These are phyloP conservation scores for Rhododendron mucronatum DNA, from an alignment of 148 eudicot genomes.

Conservation along the genomic window DNA sequence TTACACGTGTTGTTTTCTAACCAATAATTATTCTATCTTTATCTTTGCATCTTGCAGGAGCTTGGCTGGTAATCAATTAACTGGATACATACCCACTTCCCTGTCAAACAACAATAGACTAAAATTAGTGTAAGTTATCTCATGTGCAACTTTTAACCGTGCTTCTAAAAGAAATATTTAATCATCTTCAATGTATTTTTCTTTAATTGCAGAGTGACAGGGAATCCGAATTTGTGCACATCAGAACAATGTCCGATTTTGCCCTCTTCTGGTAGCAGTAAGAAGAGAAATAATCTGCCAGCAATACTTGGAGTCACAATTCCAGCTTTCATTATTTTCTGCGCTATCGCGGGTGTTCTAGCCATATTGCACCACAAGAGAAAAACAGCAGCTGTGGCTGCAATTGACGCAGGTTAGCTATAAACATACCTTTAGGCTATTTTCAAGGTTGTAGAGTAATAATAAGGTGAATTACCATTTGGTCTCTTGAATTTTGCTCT, in stretches of 20 bases:
- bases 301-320: slow-evolving; percentile 26
- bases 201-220: slow-evolving; percentile 20
- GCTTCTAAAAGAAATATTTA: background rate
- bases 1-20: background rate
- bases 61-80: slow-evolving; percentile 37
- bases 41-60: slow-evolving; percentile 24
- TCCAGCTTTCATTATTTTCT: slow-evolving; percentile 18
- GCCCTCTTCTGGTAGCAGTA: background rate
- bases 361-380: slow-evolving; percentile 12
- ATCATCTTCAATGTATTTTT: background rate
- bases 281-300: slow-evolving; percentile 25
- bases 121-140: slow-evolving; percentile 31
- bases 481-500: background rate
- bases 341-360: slow-evolving; percentile 14
- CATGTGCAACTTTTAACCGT: background rate
- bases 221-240: slow-evolving; percentile 32
- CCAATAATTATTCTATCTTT: background rate
- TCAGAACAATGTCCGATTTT: slow-evolving; percentile 15
- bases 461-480: background rate
- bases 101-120: slow-evolving; percentile 31
- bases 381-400: slow-evolving; percentile 15
- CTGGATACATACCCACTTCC: slow-evolving; percentile 34
- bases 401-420: slow-evolving; percentile 4
- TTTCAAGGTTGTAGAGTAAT: no score
- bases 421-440: background rate